A percentile compares a stretch with the other conserved stretches of the same genome.
phyloP scores from a whole-genome alignment of 2,329 filamentous ascomycete genomes.

The Acarospora socialis region DNA sequence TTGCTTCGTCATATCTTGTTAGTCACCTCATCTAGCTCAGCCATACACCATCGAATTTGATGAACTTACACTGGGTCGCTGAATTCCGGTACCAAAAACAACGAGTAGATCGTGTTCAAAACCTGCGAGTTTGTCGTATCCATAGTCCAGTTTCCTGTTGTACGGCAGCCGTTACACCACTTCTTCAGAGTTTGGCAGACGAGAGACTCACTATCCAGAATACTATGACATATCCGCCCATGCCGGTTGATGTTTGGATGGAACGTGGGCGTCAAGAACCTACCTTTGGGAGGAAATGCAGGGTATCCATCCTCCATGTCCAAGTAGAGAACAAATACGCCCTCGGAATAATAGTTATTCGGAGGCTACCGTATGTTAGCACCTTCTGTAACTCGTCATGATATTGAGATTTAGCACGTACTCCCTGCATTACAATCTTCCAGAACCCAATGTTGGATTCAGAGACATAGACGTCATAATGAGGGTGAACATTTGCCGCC shows the following conservation, averaged over 20 bases:
- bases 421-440: conserved; percentile 27
- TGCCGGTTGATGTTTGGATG: conserved; percentile 27
- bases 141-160: conserved; percentile 25
- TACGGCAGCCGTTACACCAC: too few relatives aligned
- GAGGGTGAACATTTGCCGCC: conserved; percentile 17
- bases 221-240: conserved; percentile 26
- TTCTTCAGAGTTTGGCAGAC: too few relatives aligned
- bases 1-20: too few relatives aligned
- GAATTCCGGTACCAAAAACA: conserved; percentile 22
- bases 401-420: too few relatives aligned
- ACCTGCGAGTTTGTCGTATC: conserved; percentile 21
- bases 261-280: conserved; percentile 25
- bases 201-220: too few relatives aligned
- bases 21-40: too few relatives aligned
- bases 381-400: too few relatives aligned
- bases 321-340: conserved; percentile 24
- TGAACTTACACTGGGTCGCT: conserved; percentile 21
- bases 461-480: conserved; percentile 27
- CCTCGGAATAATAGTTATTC: conserved; percentile 20
- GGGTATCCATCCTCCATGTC: conserved; percentile 25
- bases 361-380: too few relatives aligned
- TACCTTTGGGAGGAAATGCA: conserved; percentile 20
- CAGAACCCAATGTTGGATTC: conserved; percentile 27
- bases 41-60: too few relatives aligned
- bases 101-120: conserved; percentile 22